A percentile compares a stretch with the other conserved stretches of the same genome.
phyloP scores from a whole-genome alignment of 2,329 filamentous ascomycete genomes.

The Periconia macrospinosa region DNA sequence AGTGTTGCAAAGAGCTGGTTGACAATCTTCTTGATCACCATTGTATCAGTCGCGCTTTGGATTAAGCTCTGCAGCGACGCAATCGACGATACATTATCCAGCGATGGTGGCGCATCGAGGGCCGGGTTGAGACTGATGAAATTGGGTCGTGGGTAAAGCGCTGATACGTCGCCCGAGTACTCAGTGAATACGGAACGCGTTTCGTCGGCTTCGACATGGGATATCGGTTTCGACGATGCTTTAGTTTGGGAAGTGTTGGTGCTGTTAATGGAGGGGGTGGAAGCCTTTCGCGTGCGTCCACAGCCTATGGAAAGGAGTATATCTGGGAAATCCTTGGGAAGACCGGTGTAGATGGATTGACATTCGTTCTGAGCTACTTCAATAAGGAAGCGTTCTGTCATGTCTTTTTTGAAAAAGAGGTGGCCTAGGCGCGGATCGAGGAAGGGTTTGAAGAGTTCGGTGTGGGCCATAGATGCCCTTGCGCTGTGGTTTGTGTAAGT shows the following conservation, averaged over 20 bases:
- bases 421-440: slow-evolving; percentile 8
- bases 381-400: slow-evolving; percentile 10
- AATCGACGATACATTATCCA: slow-evolving; percentile 9
- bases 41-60: slow-evolving; percentile 3
- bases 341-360: slow-evolving; percentile 4
- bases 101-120: slow-evolving; percentile 4
- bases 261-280: slow-evolving; percentile 7
- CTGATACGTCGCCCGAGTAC: slow-evolving; percentile 5
- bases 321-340: slow-evolving; percentile 11
- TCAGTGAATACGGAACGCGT: slow-evolving; percentile 3
- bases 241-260: slow-evolving; percentile 4
- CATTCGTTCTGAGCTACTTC: slow-evolving; percentile 14
- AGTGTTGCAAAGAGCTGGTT: slow-evolving; percentile 13
- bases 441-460: slow-evolving; percentile 12
- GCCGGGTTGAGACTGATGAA: slow-evolving; percentile 11
- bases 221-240: neutral
- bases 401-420: slow-evolving; percentile 10
- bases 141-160: slow-evolving; percentile 9
- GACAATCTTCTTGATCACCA: slow-evolving; percentile 5
- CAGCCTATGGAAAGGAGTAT: slow-evolving; percentile 9
- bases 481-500: slow-evolving; percentile 6
- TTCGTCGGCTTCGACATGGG: neutral
- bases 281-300: slow-evolving; percentile 1
- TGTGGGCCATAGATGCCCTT: slow-evolving; percentile 12
- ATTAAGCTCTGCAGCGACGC: slow-evolving; percentile 4